Evolutionary conservation across 129 eudicot species (phyloP), one percentile per base, ranked within the genome.

Genomic region (Arctium minus): DNA sequence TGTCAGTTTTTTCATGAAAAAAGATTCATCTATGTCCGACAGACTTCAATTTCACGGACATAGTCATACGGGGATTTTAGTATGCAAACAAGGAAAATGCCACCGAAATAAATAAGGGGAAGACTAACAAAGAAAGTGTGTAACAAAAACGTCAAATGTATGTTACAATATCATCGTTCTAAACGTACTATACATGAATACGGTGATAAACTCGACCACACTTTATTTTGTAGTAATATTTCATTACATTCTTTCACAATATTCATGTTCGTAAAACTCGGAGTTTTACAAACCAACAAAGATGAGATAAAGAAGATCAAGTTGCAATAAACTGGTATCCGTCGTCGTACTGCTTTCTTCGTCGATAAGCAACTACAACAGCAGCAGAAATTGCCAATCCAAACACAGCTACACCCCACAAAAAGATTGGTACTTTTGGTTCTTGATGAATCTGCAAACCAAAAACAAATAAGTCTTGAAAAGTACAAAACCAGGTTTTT

Each of bases 361-460:
- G 22, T 32, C 48, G 72, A 64, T 89, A 81, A 64, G 72, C 80
- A 79, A 82, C 83, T 31, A 75, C 64, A 38, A 38, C 73, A 39
- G 85, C 88, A 13, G 85, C 88, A 70, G 60, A 80, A 78, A 89
- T 53, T 37, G 82, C 83, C 22, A 89, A 74, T 67, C 83, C 90
- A 48, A 86, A 81, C 60, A 82, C 71, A 27, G 72, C 83, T 15
- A 64, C 69, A 31, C 83, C 86, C 90, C 90, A 86, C 29, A 72
- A 50, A 69, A 79, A 56, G 69, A 12, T 75, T 3, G 88, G 81
- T 6, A 56, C 46, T 3, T 2, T 38, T 5, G 77, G 32, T 39
- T 81, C 75, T 46, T 62, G 18, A 22, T 79, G 81, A 76, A 70
- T 84, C 88, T 86, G 85, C 80, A 84, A 30, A 84, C 67, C 68